These are phyloP conservation scores for Xerocomus amazonicus DNA, from an alignment of 1,284 basidiomycete genomes.

Conservation along the genomic window DNA sequence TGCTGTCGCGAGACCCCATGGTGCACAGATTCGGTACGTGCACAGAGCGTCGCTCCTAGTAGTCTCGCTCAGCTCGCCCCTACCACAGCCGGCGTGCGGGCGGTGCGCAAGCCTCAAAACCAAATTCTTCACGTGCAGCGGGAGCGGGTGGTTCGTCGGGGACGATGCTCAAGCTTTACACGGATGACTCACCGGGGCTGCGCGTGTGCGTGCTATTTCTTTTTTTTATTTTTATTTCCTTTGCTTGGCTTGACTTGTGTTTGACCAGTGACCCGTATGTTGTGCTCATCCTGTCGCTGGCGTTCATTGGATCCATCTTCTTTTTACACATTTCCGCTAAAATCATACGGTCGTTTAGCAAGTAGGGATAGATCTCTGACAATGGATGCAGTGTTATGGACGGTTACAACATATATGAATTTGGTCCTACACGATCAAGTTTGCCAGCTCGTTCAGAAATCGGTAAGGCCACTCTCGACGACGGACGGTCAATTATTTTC, in stretches of 20 bases:
- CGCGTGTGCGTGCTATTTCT: conserved; percentile 73
- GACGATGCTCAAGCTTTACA: conserved; percentile 99
- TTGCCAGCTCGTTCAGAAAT: too few relatives aligned
- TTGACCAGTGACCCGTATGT: conserved; percentile 88
- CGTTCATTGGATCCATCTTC: conserved; percentile 98
- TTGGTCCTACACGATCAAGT: too few relatives aligned
- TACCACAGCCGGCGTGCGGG: conserved; percentile 72
- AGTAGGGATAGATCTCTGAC: conserved; percentile 33
- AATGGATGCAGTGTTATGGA: not conserved
- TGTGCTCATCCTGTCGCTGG: conserved; percentile 93
- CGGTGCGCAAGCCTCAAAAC: conserved; percentile 64
- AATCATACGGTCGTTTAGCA: conserved; percentile 86
- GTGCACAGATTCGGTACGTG: conserved; percentile 72
- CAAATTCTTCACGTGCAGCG: conserved; percentile 88
- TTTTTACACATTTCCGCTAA: conserved; percentile 98
- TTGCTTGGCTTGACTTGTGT: not conserved
- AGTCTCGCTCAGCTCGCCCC: not conserved
- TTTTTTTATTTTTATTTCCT: too few relatives aligned
- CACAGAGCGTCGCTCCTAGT: not conserved
- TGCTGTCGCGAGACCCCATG: conserved; percentile 66
- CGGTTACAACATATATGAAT: too few relatives aligned
- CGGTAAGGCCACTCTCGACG: too few relatives aligned
- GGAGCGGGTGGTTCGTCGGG: conserved; percentile 95
- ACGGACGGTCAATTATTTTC: too few relatives aligned
- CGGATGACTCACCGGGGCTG: conserved; percentile 94